Conservation (phyloP, 164 flowering plant species). For the Magnolia changhungtana region DNA sequence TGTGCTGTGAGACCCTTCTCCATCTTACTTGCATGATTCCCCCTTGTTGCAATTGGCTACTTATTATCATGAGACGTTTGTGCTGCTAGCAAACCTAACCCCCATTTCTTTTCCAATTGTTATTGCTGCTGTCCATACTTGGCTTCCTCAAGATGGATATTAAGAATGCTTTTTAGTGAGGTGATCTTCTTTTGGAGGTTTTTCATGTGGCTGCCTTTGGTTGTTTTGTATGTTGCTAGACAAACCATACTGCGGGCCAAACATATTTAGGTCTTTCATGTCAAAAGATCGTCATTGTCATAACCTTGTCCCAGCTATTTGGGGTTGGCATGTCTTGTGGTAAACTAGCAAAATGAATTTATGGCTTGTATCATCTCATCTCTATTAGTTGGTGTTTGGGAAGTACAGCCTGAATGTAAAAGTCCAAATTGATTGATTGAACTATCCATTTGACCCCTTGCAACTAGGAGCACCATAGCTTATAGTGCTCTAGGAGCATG, state of each 20-base stretch:
- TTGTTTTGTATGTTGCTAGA: not conserved
- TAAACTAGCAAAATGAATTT: not conserved
- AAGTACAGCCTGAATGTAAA: too few relatives aligned
- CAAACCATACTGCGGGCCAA: not conserved
- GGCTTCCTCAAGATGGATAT: not conserved
- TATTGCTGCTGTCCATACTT: not conserved
- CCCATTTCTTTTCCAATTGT: not conserved
- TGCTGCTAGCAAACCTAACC: too few relatives aligned
- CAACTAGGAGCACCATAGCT: too few relatives aligned
- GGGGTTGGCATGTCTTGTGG: not conserved
- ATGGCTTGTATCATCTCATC: not conserved
- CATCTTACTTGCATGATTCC: not conserved
- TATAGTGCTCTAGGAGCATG: not conserved
- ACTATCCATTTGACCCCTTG: too few relatives aligned
- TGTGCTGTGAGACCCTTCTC: not conserved
- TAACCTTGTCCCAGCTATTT: not conserved
- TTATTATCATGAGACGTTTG: too few relatives aligned
- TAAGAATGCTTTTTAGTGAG: not conserved
- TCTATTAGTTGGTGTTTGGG: not conserved
- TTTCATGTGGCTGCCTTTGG: not conserved
- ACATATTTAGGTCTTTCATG: not conserved
- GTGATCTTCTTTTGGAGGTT: not conserved
- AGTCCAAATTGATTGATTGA: too few relatives aligned
- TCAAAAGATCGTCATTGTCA: not conserved
- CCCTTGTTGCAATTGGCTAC: too few relatives aligned